Conservation (phyloP, 192 early-diverging fungal species). For the Backusella sp. region DNA sequence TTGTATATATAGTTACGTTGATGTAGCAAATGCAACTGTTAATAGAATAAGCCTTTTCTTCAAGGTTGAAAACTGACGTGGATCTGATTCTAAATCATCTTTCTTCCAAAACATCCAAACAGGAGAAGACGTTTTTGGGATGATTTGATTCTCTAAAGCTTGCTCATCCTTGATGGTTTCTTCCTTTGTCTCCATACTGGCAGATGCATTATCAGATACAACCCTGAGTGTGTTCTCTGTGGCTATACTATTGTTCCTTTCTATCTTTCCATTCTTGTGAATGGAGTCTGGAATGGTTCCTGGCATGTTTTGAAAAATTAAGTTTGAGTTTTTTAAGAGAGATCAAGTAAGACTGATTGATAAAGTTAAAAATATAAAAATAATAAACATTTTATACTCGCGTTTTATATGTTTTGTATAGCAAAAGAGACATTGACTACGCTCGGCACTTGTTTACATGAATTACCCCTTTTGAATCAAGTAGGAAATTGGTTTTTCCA, state of each 20-base stretch:
- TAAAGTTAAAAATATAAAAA: background rate
- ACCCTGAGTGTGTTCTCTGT: background rate
- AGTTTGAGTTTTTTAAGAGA: background rate
- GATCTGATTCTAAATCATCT: conserved; percentile 7
- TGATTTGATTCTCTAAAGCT: background rate
- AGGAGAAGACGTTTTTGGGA: background rate
- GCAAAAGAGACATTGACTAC: background rate
- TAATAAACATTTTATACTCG: background rate
- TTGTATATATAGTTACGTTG: background rate
- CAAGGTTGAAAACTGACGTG: background rate
- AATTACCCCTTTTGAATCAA: background rate
- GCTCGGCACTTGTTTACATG: background rate
- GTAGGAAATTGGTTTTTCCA: background rate
- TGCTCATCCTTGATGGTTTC: background rate
- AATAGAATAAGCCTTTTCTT: conserved; percentile 15
- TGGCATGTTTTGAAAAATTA: background rate
- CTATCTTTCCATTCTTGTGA: background rate
- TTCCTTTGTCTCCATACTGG: background rate
- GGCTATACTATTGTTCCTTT: background rate
- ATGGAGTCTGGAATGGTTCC: background rate
- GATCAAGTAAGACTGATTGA: background rate
- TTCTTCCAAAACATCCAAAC: background rate
- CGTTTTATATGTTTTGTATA: background rate
- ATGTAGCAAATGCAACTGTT: background rate
- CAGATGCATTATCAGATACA: background rate